A percentile compares a stretch with the other conserved stretches of the same genome.
Conservation (phyloP, 2,329 filamentous ascomycete species). For the Triangularia setosa region DNA sequence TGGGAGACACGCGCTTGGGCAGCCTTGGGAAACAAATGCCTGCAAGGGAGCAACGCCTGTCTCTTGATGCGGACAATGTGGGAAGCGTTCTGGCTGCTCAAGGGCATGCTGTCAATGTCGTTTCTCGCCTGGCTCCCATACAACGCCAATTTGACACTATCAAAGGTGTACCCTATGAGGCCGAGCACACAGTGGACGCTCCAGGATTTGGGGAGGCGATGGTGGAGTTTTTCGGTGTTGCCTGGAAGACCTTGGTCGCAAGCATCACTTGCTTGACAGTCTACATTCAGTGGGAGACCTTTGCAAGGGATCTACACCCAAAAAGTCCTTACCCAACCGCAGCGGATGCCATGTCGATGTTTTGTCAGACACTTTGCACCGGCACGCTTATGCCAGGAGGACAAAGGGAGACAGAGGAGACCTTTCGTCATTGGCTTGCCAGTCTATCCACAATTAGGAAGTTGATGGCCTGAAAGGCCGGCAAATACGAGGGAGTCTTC, state of each 20-base stretch:
- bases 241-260: neutral
- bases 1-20: constrained; percentile 2
- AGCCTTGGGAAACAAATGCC: constrained; percentile 7
- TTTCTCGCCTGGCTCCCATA: neutral
- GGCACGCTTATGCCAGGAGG: constrained; percentile 9
- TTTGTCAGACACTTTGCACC: constrained; percentile 6
- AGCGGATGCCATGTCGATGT: constrained; percentile 1
- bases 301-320: constrained; percentile 2
- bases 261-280: neutral
- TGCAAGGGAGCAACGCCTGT: neutral
- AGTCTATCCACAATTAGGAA: constrained; percentile 2
- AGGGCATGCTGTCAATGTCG: constrained; percentile 6
- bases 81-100: constrained; percentile 1
- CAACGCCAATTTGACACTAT: neutral
- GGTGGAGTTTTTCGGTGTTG: neutral
- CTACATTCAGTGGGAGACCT: constrained; percentile 8
- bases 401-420: neutral
- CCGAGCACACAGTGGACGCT: neutral
- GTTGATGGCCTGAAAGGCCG: neutral
- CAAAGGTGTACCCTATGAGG: neutral
- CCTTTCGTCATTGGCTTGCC: neutral
- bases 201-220: neutral
- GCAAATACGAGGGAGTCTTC: neutral
- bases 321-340: constrained; percentile 3
- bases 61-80: constrained; percentile 1